Percentiles rank a stretch among this genome's conserved stretches.
Conservation (phyloP, 2,329 filamentous ascomycete genomes). For the Macrophomina tecta region DNA sequence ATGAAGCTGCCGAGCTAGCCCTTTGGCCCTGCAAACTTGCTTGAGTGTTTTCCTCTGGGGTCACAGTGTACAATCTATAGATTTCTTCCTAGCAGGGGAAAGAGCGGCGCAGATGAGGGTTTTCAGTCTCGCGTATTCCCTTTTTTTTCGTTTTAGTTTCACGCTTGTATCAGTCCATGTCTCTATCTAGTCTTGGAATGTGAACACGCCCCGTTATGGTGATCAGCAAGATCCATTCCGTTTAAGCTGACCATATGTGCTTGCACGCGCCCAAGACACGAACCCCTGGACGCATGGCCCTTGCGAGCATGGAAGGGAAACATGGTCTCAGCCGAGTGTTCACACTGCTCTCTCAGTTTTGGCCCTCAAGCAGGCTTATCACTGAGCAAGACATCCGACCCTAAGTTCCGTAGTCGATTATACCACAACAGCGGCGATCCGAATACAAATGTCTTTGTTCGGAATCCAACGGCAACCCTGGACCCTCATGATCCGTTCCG, state of each 20-base stretch:
- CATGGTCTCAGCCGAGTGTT: slow-evolving; percentile 12
- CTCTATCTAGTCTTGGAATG: slow-evolving; percentile 9
- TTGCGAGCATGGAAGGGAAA: not conserved
- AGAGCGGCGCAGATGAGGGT: not conserved
- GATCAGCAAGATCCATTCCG: slow-evolving; percentile 8
- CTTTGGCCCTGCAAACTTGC: slow-evolving; percentile 7
- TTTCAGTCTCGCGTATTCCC: not conserved
- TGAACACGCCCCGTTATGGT: slow-evolving; percentile 8
- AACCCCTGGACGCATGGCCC: not conserved
- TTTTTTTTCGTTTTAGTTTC: not conserved
- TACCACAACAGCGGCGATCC: not conserved
- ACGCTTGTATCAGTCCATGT: not conserved
- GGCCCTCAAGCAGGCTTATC: not conserved
- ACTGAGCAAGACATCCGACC: not conserved
- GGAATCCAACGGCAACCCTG: not conserved
- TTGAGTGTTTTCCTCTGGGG: not conserved
- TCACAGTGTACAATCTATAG: not conserved
- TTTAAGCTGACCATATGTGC: not conserved
- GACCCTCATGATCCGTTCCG: not conserved
- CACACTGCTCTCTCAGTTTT: not conserved
- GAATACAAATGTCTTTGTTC: not conserved
- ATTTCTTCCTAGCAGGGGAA: not conserved
- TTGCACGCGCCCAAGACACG: not conserved
- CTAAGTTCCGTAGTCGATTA: slow-evolving; percentile 10
- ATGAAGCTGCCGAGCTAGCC: slow-evolving; percentile 23